These are phyloP conservation scores for Boletales sp. DNA, from an alignment of 768 basidiomycete genomes.

Conservation along the genomic window DNA sequence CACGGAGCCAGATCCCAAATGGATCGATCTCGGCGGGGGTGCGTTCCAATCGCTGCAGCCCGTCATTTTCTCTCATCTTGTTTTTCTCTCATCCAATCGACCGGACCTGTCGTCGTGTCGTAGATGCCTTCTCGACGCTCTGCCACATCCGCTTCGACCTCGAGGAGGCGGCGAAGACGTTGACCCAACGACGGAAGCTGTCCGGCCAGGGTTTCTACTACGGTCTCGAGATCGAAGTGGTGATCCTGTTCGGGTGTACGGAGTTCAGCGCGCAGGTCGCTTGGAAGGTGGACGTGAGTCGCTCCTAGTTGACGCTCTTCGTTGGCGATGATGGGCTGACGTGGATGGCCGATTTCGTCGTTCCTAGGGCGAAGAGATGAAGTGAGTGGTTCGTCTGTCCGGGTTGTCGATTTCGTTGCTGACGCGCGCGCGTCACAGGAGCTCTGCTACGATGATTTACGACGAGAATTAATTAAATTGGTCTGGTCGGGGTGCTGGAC, in stretches of 20 bases:
- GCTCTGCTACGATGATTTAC: conserved; percentile 2
- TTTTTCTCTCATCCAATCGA: too few species aligned
- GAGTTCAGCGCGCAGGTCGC: conserved; percentile 23
- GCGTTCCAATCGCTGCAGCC: neutral
- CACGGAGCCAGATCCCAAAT: conserved; percentile 1
- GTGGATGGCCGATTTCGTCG: too few species aligned
- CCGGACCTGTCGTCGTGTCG: too few species aligned
- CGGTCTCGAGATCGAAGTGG: conserved; percentile 1
- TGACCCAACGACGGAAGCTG: neutral
- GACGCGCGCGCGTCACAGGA: neutral
- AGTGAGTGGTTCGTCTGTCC: neutral
- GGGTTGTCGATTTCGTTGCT: neutral
- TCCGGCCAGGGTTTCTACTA: conserved; percentile 7
- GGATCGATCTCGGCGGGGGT: conserved; percentile 9
- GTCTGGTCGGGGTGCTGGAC: neutral
- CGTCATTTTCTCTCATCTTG: too few species aligned
- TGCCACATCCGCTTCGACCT: conserved; percentile 8
- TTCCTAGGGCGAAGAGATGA: neutral
- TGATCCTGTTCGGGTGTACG: conserved; percentile 14
- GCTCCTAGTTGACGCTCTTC: too few species aligned
- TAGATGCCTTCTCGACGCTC: conserved; percentile 12
- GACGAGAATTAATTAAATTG: neutral
- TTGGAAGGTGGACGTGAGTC: conserved; percentile 1
- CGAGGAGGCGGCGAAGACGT: neutral
- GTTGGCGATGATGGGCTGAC: too few species aligned